Percentiles rank a stretch among this genome's conserved stretches.
These are phyloP conservation scores for Ramalina peruviana DNA, from an alignment of 495 filamentous ascomycete species.

Conservation along the genomic window DNA sequence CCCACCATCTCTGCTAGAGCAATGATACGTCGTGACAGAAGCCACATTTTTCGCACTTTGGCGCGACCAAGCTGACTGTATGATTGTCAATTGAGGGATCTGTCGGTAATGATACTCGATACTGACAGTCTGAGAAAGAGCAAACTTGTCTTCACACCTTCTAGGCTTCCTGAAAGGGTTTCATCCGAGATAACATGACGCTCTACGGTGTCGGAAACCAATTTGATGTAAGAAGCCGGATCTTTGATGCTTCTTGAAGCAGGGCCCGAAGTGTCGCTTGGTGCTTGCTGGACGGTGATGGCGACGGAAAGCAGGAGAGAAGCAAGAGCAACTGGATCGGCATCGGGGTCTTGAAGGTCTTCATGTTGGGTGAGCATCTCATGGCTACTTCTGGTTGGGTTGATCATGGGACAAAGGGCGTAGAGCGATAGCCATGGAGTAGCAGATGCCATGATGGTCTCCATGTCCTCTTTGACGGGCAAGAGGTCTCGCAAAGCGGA, in stretches of 20 bases:
- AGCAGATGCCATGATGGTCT: slow-evolving; percentile 4
- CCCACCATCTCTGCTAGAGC: slow-evolving; percentile 21
- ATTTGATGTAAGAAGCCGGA: slow-evolving; percentile 6
- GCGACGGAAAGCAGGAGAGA: slow-evolving; percentile 18
- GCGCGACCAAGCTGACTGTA: slow-evolving; percentile 17
- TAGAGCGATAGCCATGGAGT: slow-evolving; percentile 17
- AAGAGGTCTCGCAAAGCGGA: slow-evolving; percentile 15
- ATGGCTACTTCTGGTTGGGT: slow-evolving; percentile 4
- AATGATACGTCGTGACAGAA: slow-evolving; percentile 15
- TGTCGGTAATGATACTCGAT: background rate
- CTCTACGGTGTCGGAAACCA: slow-evolving; percentile 16
- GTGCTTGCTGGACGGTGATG: slow-evolving; percentile 16
- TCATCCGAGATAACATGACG: slow-evolving; percentile 15
- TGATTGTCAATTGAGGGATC: background rate
- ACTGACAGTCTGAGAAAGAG: slow-evolving; percentile 20
- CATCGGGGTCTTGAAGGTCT: slow-evolving; percentile 12
- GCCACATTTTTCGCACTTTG: slow-evolving; percentile 19
- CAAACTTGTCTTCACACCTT: slow-evolving; percentile 14
- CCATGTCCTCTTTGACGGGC: slow-evolving; percentile 14
- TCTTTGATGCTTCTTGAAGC: background rate
- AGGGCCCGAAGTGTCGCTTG: background rate
- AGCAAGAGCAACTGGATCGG: slow-evolving; percentile 15
- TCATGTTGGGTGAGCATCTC: slow-evolving; percentile 16
- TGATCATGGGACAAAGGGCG: slow-evolving; percentile 14
- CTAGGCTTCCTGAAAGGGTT: slow-evolving; percentile 11